Evolutionary conservation across 768 basidiomycete genomes (phyloP), one percentile per base, ranked within the genome.

Genomic region (Phlebiopsis flavidoalba): DNA sequence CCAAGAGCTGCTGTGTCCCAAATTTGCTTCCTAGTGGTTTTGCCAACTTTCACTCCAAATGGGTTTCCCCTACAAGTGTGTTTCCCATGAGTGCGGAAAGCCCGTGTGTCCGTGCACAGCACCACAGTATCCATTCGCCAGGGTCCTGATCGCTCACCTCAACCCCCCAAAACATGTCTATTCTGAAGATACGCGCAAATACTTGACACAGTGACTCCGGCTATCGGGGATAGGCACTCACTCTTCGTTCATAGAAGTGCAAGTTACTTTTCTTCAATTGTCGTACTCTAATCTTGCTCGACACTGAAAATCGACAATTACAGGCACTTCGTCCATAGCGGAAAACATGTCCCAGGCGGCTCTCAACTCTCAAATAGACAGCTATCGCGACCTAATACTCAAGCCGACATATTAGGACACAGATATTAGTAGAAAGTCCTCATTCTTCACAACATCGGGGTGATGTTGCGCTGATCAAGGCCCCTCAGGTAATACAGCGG

Each of bases 11-110:
- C 53, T 8, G 33, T 61, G n/a, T n/a, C n/a, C n/a, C 2, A 58
- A 64, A 7, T 46, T 70, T 35, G 70, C 65, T 0, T 53, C 60
- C 1, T n/a, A n/a, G 73, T 75, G 72, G 67, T 61, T 7, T 62
- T 73, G 17, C 76, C 76, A 15, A 48, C 73, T 0, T 76, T 77
- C 75, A 76, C 47, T 61, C 69, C 0, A n/a, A n/a, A 61, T 69
- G 11, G 76, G 72, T 4, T 35, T 73, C 6, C 60, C n/a, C 24
- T 64, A 5, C 72, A 75, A 37, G 11, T 76, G 1, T 45, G 71
- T 14, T 58, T 21, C 64, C 74, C 6, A 12, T 76, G 5, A 31
- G 46, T 8, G 15, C 31, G 59, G 36, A 6, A n/a, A 60, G 15
- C 40, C 49, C 26, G 46, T 58, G n/a, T 15, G 63, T 35, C n/a